Conservation (phyloP, 768 basidiomycete genomes). For the Amanita polypyramis region DNA sequence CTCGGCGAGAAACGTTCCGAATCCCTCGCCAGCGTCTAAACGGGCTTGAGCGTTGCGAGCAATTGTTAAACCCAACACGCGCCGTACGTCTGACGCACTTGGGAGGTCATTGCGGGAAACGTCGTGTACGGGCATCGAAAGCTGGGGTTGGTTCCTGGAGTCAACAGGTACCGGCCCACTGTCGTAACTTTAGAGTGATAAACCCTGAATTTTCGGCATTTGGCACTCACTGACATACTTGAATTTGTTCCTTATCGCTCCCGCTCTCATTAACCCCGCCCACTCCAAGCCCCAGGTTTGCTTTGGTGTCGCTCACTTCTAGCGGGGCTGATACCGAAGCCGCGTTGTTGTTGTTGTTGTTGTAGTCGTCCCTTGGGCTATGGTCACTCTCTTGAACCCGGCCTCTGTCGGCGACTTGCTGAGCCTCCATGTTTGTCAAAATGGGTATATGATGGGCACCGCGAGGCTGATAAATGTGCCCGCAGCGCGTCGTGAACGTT, state of each 20-base stretch:
- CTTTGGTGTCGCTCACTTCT: too few relatives aligned
- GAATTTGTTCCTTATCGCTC: neutral
- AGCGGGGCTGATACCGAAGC: too few relatives aligned
- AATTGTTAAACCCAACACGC: neutral
- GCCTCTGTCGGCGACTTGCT: neutral
- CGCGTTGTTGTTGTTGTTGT: neutral
- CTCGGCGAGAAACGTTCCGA: neutral
- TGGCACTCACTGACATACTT: conserved; percentile 4
- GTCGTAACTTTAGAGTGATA: neutral
- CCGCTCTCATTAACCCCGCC: neutral
- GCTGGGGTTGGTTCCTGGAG: neutral
- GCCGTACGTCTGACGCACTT: neutral
- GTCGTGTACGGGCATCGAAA: neutral
- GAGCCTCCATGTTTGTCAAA: neutral
- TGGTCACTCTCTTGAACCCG: neutral
- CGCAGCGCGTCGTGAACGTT: too few relatives aligned
- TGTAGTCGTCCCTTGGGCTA: neutral
- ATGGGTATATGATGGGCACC: neutral
- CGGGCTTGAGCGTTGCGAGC: conserved; percentile 3
- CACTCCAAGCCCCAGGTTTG: neutral
- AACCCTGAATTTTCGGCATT: neutral
- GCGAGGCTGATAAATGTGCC: too few relatives aligned
- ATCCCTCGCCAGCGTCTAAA: neutral
- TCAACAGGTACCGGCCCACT: neutral
- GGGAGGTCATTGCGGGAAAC: neutral